These are phyloP conservation scores for Botrytis galanthina DNA, from an alignment of 2,329 filamentous ascomycete species.

Conservation along the genomic window DNA sequence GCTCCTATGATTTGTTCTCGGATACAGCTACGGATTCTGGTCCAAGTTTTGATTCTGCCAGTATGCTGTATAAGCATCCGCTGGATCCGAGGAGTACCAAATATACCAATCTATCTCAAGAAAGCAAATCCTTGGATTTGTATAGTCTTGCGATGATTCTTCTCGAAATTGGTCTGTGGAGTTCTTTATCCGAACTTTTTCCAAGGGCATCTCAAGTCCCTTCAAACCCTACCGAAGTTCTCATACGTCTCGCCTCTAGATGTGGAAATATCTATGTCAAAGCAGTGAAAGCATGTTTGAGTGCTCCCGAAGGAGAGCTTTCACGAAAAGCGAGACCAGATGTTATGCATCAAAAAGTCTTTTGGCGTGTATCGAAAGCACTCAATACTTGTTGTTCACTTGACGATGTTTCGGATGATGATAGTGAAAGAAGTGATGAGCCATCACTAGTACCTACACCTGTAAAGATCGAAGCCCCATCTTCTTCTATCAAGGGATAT, in stretches of 20 bases:
- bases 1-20: slow-evolving; percentile 72
- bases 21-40: slow-evolving; percentile 40
- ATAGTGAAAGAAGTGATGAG: slow-evolving; percentile 49
- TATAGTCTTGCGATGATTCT: slow-evolving; percentile 73
- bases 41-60: slow-evolving; percentile 23
- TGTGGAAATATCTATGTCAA: slow-evolving; percentile 75
- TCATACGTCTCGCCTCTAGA: slow-evolving; percentile 43
- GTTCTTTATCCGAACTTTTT: slow-evolving; percentile 49
- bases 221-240: slow-evolving; percentile 30
- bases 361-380: slow-evolving; percentile 48
- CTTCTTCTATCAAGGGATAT: slow-evolving; percentile 27
- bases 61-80: slow-evolving; percentile 58
- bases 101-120: slow-evolving; percentile 51
- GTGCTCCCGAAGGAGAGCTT: slow-evolving; percentile 64
- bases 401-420: slow-evolving; percentile 56
- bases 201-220: slow-evolving; percentile 31
- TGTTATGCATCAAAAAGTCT: slow-evolving; percentile 55
- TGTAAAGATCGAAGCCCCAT: slow-evolving; percentile 25
- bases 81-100: slow-evolving; percentile 55
- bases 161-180: slow-evolving; percentile 74
- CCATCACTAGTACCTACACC: slow-evolving; percentile 38
- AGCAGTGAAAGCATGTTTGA: slow-evolving; percentile 69
- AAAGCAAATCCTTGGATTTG: slow-evolving; percentile 62
- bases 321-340: slow-evolving; percentile 48
- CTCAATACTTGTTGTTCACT: slow-evolving; percentile 62